Evolutionary conservation across 768 basidiomycete genomes (phyloP).

Genomic region (Lentinus tigrinus): DNA sequence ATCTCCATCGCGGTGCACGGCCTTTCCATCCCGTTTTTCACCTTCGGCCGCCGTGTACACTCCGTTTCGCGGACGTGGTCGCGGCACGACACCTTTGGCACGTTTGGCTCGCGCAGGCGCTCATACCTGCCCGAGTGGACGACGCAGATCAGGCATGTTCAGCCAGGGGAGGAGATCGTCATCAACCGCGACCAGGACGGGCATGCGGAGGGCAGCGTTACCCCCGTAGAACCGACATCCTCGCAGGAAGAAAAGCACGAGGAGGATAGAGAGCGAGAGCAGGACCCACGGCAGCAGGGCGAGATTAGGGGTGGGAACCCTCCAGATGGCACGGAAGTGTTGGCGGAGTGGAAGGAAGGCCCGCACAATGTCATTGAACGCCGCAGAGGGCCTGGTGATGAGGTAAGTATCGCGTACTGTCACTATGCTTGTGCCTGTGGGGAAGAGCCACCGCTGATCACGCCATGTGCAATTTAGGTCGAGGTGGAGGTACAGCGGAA

Average conservation of each 20-base stretch:
- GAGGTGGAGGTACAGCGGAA: slow-evolving; percentile 36
- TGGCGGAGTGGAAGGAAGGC: slow-evolving; percentile 72
- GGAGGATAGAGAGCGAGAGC: neutral
- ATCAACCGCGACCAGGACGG: slow-evolving; percentile 75
- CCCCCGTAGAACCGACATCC: slow-evolving; percentile 32
- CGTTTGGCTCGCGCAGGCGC: slow-evolving; percentile 22
- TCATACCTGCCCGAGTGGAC: slow-evolving; percentile 76
- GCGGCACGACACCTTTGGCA: slow-evolving; percentile 53
- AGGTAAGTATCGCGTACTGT: slow-evolving; percentile 43
- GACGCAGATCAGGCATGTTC: slow-evolving; percentile 68
- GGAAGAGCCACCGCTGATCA: neutral
- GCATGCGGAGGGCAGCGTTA: slow-evolving; percentile 41
- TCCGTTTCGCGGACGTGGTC: slow-evolving; percentile 90
- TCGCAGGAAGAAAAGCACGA: slow-evolving; percentile 31
- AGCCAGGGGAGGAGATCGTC: slow-evolving; percentile 72
- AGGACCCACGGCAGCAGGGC: slow-evolving; percentile 5
- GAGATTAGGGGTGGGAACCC: slow-evolving; percentile 29
- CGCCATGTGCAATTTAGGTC: slow-evolving; percentile 22
- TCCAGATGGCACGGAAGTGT: slow-evolving; percentile 43
- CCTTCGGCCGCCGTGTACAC: slow-evolving; percentile 89
- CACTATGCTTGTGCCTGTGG: neutral
- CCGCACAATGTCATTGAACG: slow-evolving; percentile 65
- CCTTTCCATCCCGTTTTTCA: slow-evolving; percentile 92
- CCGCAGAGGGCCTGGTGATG: slow-evolving; percentile 55
- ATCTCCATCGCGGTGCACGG: slow-evolving; percentile 87